Evolutionary conservation across 306 rosid genomes (phyloP), one percentile per base, ranked within the genome.

Genomic region (Quercus cerris): DNA sequence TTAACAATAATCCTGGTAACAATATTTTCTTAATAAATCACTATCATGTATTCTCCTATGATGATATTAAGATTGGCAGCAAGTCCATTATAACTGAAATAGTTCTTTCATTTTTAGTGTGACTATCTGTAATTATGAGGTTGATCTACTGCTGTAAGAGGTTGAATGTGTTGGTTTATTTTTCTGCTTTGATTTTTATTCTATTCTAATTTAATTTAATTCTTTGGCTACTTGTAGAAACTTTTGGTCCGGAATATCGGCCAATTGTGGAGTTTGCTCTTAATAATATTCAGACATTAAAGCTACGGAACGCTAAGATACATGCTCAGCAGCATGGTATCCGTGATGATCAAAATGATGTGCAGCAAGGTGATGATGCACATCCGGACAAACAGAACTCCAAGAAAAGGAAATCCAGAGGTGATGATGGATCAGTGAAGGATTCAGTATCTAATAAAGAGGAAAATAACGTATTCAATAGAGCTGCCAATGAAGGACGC

Each of bases 211-310:
- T 49, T 71, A 30, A 68, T 56, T n/a, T 64, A 67, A 23, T 61
- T 75, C 51, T 81, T 28, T 81, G 73, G 35, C 59, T 67, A 79
- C 74, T 75, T 76, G 75, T 70, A 90, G 99, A 87, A 84, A 93
- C 98, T 67, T 95, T 95, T 84, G 96, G 96, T 79, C 82, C 91
- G n/a, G 94, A 85, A 46, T 87, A 91, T 77, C 94, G 99, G 8
- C 99, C 98, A 0, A 91, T 95, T n/a, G 96, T 95, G 75, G 99
- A 95, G 92, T 95, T 95, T 61, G 97, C 99, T 61, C 63, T 95
- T 56, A 98, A 95, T 81, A 93, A 95, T 78, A 92, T 95, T 84
- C 94, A 90, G 79, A 87, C 85, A 7, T 58, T 95, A 83, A 91
- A 91, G 84, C 81, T 85, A 49, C 86, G 97, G 28, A 90, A 90